Percentiles rank a stretch among this genome's conserved stretches.
Conservation (phyloP, 805 yeast genomes). For the Groenewaldozyma tartarivorans region DNA sequence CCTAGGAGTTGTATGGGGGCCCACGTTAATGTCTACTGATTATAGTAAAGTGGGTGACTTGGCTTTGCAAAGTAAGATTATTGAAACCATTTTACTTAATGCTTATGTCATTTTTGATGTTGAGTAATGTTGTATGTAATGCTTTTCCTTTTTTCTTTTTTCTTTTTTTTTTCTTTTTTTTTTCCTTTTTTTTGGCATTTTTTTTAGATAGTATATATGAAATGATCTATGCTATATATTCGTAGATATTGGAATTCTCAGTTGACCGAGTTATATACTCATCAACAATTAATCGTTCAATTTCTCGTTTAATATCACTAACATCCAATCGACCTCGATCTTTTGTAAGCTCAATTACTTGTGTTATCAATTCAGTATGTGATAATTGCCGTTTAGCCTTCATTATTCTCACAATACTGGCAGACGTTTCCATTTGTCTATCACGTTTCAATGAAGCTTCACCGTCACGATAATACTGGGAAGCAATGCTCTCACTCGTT, state of each 20-base stretch:
- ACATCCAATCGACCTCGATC: constrained; percentile 22
- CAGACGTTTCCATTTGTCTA: constrained; percentile 26
- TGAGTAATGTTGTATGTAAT: constrained; percentile 25
- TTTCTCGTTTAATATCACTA: constrained; percentile 23
- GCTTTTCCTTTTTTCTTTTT: neutral
- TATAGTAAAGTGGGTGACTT: constrained; percentile 61
- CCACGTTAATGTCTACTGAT: constrained; percentile 65
- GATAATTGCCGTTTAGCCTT: constrained; percentile 19
- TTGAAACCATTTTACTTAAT: constrained; percentile 75
- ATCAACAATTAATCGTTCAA: constrained; percentile 22
- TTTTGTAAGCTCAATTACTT: constrained; percentile 21
- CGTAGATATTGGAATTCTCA: constrained; percentile 7
- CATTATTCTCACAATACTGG: constrained; percentile 26
- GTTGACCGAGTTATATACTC: constrained; percentile 20
- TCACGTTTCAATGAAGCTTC: constrained; percentile 21
- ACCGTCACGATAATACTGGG: constrained; percentile 14
- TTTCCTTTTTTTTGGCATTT: too few relatives aligned
- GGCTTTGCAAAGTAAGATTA: constrained; percentile 63
- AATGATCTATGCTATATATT: neutral
- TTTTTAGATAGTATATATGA: too few relatives aligned
- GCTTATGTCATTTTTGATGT: constrained; percentile 76
- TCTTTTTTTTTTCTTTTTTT: neutral
- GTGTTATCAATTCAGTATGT: constrained; percentile 22
- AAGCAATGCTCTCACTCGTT: constrained; percentile 2
- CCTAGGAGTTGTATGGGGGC: constrained; percentile 92